phyloP scores from a whole-genome alignment of 495 filamentous ascomycete genomes.

The Letharia columbiana region DNA sequence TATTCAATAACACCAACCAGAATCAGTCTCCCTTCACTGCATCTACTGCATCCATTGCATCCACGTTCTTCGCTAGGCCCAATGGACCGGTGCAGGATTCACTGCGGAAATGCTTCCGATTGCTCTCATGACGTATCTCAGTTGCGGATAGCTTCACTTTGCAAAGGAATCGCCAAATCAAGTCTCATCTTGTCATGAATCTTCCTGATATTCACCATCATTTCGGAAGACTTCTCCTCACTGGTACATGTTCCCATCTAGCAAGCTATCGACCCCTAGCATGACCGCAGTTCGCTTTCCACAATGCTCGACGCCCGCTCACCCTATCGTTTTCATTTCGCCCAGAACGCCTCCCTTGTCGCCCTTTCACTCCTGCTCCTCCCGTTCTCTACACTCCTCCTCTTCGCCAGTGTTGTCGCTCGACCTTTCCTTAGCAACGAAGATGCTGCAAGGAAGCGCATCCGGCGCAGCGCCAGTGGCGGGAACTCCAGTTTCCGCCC shows the following conservation, averaged over 20 bases:
- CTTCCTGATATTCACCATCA: background rate
- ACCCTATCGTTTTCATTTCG: slow-evolving; percentile 33
- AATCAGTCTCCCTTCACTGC: background rate
- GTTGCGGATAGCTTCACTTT: background rate
- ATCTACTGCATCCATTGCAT: background rate
- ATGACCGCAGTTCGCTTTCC: background rate
- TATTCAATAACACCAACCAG: background rate
- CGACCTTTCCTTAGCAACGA: slow-evolving; percentile 25
- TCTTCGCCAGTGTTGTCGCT: slow-evolving; percentile 35
- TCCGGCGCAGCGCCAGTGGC: slow-evolving; percentile 18
- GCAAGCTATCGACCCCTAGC: background rate
- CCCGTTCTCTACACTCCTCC: slow-evolving; percentile 44
- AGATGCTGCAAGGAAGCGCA: slow-evolving; percentile 24
- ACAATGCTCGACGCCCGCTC: slow-evolving; percentile 26
- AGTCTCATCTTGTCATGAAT: background rate
- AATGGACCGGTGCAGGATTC: background rate
- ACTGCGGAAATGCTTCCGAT: background rate
- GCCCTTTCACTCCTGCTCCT: slow-evolving; percentile 45
- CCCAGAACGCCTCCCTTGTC: slow-evolving; percentile 42
- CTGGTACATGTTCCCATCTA: background rate
- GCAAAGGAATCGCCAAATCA: background rate
- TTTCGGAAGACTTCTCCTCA: background rate
- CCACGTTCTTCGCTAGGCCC: background rate
- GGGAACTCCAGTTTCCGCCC: slow-evolving; percentile 38
- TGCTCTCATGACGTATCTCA: background rate